Conservation (phyloP, 768 basidiomycete genomes). For the Pisolithus microcarpus region DNA sequence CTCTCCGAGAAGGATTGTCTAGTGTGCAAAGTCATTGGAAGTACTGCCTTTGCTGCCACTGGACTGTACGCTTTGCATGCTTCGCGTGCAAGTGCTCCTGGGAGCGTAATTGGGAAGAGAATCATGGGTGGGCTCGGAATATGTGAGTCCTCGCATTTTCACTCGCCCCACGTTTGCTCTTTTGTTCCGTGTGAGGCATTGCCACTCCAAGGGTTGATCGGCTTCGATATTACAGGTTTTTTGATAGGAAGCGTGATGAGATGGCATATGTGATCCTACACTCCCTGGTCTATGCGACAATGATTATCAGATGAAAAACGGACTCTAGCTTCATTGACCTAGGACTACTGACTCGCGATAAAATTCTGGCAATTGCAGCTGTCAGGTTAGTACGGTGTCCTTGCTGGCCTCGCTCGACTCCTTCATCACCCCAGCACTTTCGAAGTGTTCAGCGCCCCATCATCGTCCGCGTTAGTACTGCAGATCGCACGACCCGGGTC, state of each 20-base stretch:
- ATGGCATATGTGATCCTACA: constrained; percentile 17
- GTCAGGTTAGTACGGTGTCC: no score
- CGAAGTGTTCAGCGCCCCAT: no score
- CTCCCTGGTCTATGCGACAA: background rate
- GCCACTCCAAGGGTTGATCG: constrained; percentile 7
- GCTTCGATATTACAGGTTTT: constrained; percentile 13
- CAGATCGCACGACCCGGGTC: no score
- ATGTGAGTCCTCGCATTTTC: constrained; percentile 33
- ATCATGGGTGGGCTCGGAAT: constrained; percentile 57
- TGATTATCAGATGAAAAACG: no score
- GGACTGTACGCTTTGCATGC: constrained; percentile 64
- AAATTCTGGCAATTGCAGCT: no score
- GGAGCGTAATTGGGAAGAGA: constrained; percentile 52
- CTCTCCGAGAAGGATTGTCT: constrained; percentile 42
- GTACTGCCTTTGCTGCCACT: constrained; percentile 52
- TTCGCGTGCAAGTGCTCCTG: constrained; percentile 56
- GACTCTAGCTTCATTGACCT: no score
- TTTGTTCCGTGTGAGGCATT: background rate
- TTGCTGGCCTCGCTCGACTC: no score
- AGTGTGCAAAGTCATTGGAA: constrained; percentile 64
- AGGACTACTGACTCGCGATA: no score
- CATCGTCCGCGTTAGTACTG: no score
- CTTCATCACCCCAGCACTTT: no score
- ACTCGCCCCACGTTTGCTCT: background rate
- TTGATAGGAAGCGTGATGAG: constrained; percentile 23